These are phyloP conservation scores for Bryoglossum gracile DNA, from an alignment of 495 filamentous ascomycete species.

Conservation along the genomic window DNA sequence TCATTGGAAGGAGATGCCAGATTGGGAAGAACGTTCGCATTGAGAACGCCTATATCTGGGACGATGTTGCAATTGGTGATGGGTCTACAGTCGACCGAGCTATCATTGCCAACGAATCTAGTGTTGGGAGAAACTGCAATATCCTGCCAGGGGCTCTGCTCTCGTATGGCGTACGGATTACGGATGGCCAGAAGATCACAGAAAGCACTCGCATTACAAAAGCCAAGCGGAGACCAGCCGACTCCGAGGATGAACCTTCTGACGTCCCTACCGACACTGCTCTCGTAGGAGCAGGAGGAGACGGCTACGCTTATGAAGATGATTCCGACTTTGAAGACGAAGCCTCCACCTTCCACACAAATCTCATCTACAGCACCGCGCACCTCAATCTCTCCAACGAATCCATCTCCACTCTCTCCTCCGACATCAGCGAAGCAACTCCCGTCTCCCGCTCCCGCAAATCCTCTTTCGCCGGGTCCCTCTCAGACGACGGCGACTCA, in stretches of 20 bases:
- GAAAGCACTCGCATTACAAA: slow-evolving; percentile 49
- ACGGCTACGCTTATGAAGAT: slow-evolving; percentile 39
- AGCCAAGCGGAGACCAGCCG: slow-evolving; percentile 38
- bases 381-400: slow-evolving; percentile 62
- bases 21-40: slow-evolving; percentile 80
- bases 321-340: slow-evolving; percentile 44
- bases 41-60: slow-evolving; percentile 84
- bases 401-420: slow-evolving; percentile 61
- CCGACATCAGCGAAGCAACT: slow-evolving; percentile 31
- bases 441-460: slow-evolving; percentile 35
- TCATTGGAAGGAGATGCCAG: slow-evolving; percentile 74
- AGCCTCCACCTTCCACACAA: slow-evolving; percentile 29
- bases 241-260: slow-evolving; percentile 17
- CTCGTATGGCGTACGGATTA: slow-evolving; percentile 69
- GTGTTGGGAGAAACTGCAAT: slow-evolving; percentile 61
- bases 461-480: slow-evolving; percentile 37
- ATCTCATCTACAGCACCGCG: slow-evolving; percentile 60
- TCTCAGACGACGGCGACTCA: slow-evolving; percentile 36
- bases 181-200: slow-evolving; percentile 45
- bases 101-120: slow-evolving; percentile 64
- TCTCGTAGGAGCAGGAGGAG: slow-evolving; percentile 51
- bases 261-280: slow-evolving; percentile 43
- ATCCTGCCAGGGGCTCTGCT: slow-evolving; percentile 69
- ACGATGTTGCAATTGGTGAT: slow-evolving; percentile 68
- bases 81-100: slow-evolving; percentile 60